Conservation (phyloP, 192 early-diverging fungal species). For the Entomortierella beljakovae region DNA sequence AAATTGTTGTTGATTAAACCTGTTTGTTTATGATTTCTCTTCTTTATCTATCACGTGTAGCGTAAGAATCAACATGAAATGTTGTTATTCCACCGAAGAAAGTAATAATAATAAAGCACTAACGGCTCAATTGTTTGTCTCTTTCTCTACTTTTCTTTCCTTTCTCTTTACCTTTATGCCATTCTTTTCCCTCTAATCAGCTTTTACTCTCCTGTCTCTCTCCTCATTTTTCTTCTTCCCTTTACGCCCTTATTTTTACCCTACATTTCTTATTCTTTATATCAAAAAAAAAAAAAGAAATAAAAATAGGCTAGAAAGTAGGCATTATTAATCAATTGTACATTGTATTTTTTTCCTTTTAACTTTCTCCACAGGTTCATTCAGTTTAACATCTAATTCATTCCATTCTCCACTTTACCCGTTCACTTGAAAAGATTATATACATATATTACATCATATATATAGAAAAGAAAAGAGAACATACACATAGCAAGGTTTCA, state of each 20-base stretch:
- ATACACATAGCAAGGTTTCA: neutral
- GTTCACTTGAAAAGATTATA: constrained; percentile 2
- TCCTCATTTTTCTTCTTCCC: constrained; percentile 1
- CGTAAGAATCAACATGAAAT: no score
- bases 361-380: no score
- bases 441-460: neutral
- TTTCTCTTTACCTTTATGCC: neutral
- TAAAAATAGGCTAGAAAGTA: no score
- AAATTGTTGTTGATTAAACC: no score
- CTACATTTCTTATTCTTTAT: no score
- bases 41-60: no score
- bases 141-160: neutral
- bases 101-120: no score
- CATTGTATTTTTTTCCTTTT: neutral
- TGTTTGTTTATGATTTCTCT: no score
- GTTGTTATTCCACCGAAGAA: no score
- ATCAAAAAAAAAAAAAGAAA: no score
- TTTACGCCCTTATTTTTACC: neutral
- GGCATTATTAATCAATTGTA: no score
- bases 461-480: neutral
- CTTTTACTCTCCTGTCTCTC: neutral
- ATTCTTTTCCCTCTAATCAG: neutral
- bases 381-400: neutral
- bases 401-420: neutral
- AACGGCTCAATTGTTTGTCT: neutral